Evolutionary conservation across 441 rosid species (phyloP), one percentile per base, ranked within the genome.

Genomic region (Corymbia citriodora): DNA sequence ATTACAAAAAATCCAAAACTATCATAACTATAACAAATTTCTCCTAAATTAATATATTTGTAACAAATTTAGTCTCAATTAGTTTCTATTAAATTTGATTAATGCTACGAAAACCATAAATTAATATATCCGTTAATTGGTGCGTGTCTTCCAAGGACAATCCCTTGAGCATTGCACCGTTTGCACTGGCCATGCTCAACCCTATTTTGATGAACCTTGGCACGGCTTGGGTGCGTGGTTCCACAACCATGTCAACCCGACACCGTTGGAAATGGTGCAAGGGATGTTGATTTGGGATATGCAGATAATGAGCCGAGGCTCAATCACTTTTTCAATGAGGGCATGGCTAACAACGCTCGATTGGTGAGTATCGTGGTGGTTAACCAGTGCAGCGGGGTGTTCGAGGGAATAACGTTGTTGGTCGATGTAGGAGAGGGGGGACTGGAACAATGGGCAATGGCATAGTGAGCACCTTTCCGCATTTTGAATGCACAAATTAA

Each of bases 1-100:
- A 40, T 40, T 40, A 40, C 45, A 40, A 40, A 40, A 40, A 40
- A 40, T 36, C 40, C 40, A 40, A 40, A 40, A 40, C 45, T 40
- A 40, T 40, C 45, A 40, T 40, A 40, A 40, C 45, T 40, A 6
- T 40, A 40, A 40, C 45, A 40, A 40, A 40, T 40, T 40, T 40
- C 45, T 54, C 19, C 3, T 1, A 54, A 54, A 54, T 19, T 54
- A 3, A 54, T 54, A 55, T 3, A 55, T 55, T 55, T 18, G 25
- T 4, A 2, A 55, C 0, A 55, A 55, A 55, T 55, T 54, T 54
- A 54, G 21, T 3, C 3, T 54, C 1, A 0, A 8, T 54, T 54
- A 54, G 8, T 54, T 54, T 54, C 9, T 1, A 2, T 54, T 7
- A 54, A 2, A 54, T 54, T 54, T 54, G 59, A 55, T 55, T 55